Evolutionary conservation across 805 yeast species (phyloP).

Genomic region (Kazachstania viticola): DNA sequence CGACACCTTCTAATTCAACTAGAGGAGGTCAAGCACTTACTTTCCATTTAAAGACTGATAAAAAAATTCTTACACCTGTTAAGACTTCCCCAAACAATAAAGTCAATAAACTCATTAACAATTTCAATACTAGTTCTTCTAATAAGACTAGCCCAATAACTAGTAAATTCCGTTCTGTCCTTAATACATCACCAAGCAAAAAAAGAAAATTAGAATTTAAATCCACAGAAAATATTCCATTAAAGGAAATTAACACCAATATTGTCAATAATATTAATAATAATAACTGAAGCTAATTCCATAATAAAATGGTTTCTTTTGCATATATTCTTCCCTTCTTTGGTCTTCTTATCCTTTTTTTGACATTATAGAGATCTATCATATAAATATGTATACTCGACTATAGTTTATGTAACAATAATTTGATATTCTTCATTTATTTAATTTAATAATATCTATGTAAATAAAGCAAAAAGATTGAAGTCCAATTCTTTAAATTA

Average conservation of each 20-base stretch:
- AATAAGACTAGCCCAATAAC: slow-evolving; percentile 3
- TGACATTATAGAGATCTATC: no score
- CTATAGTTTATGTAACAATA: no score
- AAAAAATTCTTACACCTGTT: slow-evolving; percentile 21
- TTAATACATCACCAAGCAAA: slow-evolving; percentile 2
- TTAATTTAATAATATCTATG: no score
- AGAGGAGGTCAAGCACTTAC: slow-evolving; percentile 24
- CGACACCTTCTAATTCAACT: slow-evolving; percentile 7
- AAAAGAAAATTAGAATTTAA: slow-evolving; percentile 8
- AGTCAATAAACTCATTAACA: slow-evolving; percentile 24
- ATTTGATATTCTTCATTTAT: no score
- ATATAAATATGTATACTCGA: no score
- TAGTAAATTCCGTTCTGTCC: slow-evolving; percentile 2
- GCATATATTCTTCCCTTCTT: no score
- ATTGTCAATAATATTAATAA: no score
- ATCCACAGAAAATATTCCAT: slow-evolving; percentile 10
- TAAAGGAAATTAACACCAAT: slow-evolving; percentile 14
- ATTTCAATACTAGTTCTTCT: slow-evolving; percentile 2
- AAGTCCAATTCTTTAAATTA: no score
- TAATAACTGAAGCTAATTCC: no score
- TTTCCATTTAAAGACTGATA: slow-evolving; percentile 23
- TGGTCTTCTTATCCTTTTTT: no score
- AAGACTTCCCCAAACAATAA: slow-evolving; percentile 25
- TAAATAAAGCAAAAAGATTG: no score
- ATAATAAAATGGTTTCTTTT: no score